phyloP scores from a whole-genome alignment of 1,139 yeast species.

The Hanseniaspora uvarum region DNA sequence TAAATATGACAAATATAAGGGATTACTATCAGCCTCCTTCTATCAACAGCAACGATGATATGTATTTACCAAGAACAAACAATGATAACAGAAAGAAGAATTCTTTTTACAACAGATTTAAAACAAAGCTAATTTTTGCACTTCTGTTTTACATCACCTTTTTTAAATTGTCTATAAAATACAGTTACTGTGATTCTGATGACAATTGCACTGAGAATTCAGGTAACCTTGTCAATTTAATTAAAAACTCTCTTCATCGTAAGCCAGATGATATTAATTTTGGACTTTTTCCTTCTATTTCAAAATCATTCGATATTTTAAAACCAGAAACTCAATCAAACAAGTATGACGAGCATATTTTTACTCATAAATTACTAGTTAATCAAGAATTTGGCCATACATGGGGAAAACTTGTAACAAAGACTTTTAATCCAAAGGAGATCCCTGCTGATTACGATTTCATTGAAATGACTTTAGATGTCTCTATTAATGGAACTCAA shows the following conservation, averaged over 20 bases:
- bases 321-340: slow-evolving; percentile 19
- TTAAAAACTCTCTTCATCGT: neutral
- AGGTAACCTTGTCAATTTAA: neutral
- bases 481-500: slow-evolving; percentile 56
- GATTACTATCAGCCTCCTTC: slow-evolving; percentile 6
- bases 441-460: slow-evolving; percentile 39
- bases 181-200: neutral
- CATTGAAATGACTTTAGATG: slow-evolving; percentile 50
- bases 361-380: slow-evolving; percentile 33
- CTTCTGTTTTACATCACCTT: neutral
- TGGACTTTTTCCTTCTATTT: neutral
- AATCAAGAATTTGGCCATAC: slow-evolving; percentile 46
- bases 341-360: slow-evolving; percentile 33
- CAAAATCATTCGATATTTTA: slow-evolving; percentile 21
- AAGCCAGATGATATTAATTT: neutral
- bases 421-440: slow-evolving; percentile 36
- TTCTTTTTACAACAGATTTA: neutral
- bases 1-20: neutral
- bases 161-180: neutral
- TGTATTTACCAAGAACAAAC: neutral
- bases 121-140: neutral
- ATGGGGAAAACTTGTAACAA: slow-evolving; percentile 46
- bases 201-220: neutral
- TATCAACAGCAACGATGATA: neutral
- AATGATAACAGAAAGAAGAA: neutral